Percentiles rank a stretch among this genome's conserved stretches.
phyloP scores from a whole-genome alignment of 1,284 basidiomycete species.

The Leccinum solheimii region DNA sequence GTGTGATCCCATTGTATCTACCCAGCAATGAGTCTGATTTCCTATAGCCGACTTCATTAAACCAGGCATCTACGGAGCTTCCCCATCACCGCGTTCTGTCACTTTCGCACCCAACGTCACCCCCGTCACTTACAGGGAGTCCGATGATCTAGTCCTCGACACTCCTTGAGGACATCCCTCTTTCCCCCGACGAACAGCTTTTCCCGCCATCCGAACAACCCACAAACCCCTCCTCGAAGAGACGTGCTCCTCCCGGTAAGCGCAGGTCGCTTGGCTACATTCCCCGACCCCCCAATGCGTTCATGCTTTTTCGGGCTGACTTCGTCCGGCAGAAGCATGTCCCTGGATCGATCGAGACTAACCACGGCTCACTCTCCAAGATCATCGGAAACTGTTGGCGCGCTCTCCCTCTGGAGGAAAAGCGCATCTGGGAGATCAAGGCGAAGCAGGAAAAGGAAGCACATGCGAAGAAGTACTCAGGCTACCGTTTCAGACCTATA shows the following conservation, averaged over 20 bases:
- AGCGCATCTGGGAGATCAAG: slow-evolving; percentile 61
- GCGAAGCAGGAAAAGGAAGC: slow-evolving; percentile 68
- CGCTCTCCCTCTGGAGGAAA: slow-evolving; percentile 63
- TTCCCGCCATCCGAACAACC: slow-evolving; percentile 49
- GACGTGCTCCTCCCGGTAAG: slow-evolving; percentile 54
- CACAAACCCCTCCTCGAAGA: slow-evolving; percentile 38
- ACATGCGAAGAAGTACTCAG: slow-evolving; percentile 63
- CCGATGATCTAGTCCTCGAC: slow-evolving; percentile 40
- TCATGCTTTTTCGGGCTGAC: slow-evolving; percentile 91
- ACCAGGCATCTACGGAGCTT: slow-evolving; percentile 54
- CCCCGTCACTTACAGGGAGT: slow-evolving; percentile 57
- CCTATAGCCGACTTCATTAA: slow-evolving; percentile 46
- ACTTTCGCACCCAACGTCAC: slow-evolving; percentile 76
- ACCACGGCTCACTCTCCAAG: slow-evolving; percentile 75
- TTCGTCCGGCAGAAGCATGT: slow-evolving; percentile 82
- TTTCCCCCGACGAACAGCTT: slow-evolving; percentile 31
- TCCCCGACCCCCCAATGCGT: slow-evolving; percentile 88
- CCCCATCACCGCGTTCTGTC: slow-evolving; percentile 49
- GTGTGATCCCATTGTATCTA: background rate
- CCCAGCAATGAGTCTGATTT: background rate
- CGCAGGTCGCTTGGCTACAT: slow-evolving; percentile 71
- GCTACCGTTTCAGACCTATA: slow-evolving; percentile 70
- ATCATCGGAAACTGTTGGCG: slow-evolving; percentile 77
- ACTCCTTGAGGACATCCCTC: slow-evolving; percentile 30
- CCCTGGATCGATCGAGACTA: slow-evolving; percentile 80